Percentiles rank a stretch among this genome's conserved stretches.
These are phyloP conservation scores for Niveomyces coronatus DNA, from an alignment of 2,329 filamentous ascomycete genomes.

Conservation along the genomic window DNA sequence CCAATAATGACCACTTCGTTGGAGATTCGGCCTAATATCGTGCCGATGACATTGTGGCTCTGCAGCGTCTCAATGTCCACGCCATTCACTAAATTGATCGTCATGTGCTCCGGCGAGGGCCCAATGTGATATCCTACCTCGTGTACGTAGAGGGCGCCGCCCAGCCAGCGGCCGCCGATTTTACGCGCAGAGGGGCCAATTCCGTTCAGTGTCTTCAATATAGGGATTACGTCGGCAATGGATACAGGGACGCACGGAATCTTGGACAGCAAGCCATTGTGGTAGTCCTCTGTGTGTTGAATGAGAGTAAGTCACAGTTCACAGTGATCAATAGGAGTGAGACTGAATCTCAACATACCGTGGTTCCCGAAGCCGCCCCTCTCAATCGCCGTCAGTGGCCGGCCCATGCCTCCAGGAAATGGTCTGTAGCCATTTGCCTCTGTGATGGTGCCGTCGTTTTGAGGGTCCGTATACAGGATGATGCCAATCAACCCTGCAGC, in stretches of 20 bases:
- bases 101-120: conserved; percentile 39
- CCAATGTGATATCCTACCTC: conserved; percentile 34
- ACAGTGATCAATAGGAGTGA: conserved; percentile 56
- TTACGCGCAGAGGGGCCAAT: conserved; percentile 58
- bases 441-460: conserved; percentile 69
- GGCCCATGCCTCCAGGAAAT: conserved; percentile 43
- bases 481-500: conserved; percentile 75
- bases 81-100: conserved; percentile 55
- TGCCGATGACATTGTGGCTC: conserved; percentile 64
- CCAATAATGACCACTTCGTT: conserved; percentile 67
- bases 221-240: conserved; percentile 62
- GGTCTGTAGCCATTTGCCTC: conserved; percentile 60
- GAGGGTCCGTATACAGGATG: conserved; percentile 74
- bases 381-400: conserved; percentile 16
- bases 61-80: conserved; percentile 39
- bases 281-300: conserved; percentile 5
- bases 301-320: not conserved
- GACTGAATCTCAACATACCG: conserved; percentile 69
- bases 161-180: conserved; percentile 51
- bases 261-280: conserved; percentile 50
- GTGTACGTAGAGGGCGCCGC: conserved; percentile 31
- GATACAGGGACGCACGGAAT: conserved; percentile 80
- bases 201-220: conserved; percentile 69
- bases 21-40: conserved; percentile 65
- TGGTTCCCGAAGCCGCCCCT: conserved; percentile 59